Evolutionary conservation across 345 rosid species (phyloP), one percentile per base, ranked within the genome.

Genomic region (Mangifera indica): DNA sequence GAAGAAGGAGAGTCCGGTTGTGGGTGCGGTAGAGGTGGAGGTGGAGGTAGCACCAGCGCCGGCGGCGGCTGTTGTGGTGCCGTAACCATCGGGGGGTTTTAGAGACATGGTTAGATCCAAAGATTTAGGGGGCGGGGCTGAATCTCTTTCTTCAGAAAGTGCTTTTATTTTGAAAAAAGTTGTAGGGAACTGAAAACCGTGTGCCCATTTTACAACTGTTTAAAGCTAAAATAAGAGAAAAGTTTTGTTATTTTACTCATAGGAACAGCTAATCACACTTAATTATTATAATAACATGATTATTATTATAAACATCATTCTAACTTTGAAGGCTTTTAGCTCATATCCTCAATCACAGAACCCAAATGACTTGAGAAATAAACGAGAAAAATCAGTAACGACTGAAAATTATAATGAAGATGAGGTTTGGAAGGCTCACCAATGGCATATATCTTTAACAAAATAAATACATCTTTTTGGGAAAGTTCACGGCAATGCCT

Each of bases 31-130:
- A 57, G 77, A 14, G n/a, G 76, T 20, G 60, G 77, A 14, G n/a
- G 78, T 26, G 55, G 80, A 55, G 54, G 69, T 32, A 22, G 81
- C 18, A 17, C 72, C 40, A 40, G 77, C 14, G 34, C 70, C 26
- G 40, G 72, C 5, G 7, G 74, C 21, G 73, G 76, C 26, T 61
- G 83, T 45, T 66, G 71, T 45, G 18, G 85, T 20, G 74, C 87
- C 82, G 74, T 82, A 87, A 70, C 83, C 60, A 55, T 81, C 17
- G 64, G 84, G 67, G 70, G 82, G 54, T 18, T 70, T 72, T 0
- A 74, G 71, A 3, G 82, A 67, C 79, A 75, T 74, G 48, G n/a
- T 53, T 20, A 45, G 74, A 40, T 26, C 54, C 55, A 66, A 17
- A 57, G 29, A n/a, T 18, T 69, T 22, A 15, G 26, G 42, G 20